Evolutionary conservation across 106 monocot species (phyloP), one percentile per base, ranked within the genome.

Genomic region (Vanilla planifolia): DNA sequence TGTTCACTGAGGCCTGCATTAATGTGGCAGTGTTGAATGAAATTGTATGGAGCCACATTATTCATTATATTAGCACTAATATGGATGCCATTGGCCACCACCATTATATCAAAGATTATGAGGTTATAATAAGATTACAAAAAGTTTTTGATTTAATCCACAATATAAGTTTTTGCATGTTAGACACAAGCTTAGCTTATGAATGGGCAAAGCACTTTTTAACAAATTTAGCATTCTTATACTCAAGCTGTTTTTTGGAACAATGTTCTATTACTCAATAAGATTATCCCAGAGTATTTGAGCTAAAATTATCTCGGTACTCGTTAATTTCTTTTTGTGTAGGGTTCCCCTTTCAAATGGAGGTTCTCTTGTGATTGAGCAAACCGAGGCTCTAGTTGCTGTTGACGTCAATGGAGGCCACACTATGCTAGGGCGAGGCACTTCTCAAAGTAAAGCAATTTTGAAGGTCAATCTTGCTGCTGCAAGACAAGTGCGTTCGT

Each of bases 321-420:
- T 50, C 25, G 26, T 50, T 67, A 41, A 46, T 34, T 21, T 1
- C 15, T 62, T 62, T 32, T 42, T 6, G 59, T 62, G 56, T 69
- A 95, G 95, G 84, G 86, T 95, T 58, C 67, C 76, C 51, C 83
- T 95, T 25, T 64, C 66, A 14, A 95, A 95, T 81, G 95, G 95
- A 62, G 95, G 95, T 43, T 95, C 86, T 64, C 71, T 95, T 22
- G 95, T 95, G 75, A 95, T 95, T 72, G 95, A 95, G 59, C 95
- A 95, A 61, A 95, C 95, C 58, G 90, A 95, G 35, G 95, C 95
- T 62, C 77, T 95, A 70, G 90, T 95, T 65, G 90, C 95, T 29
- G 77, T 95, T 43, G 95, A 95, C 67, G 95, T 95, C 32, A 95
- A 95, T 84, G 89, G 86, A 41, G 95, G 90, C 3, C 83, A 86